phyloP scores from a whole-genome alignment of 352 stramenopile species.

The Globisporangium spinosum region DNA sequence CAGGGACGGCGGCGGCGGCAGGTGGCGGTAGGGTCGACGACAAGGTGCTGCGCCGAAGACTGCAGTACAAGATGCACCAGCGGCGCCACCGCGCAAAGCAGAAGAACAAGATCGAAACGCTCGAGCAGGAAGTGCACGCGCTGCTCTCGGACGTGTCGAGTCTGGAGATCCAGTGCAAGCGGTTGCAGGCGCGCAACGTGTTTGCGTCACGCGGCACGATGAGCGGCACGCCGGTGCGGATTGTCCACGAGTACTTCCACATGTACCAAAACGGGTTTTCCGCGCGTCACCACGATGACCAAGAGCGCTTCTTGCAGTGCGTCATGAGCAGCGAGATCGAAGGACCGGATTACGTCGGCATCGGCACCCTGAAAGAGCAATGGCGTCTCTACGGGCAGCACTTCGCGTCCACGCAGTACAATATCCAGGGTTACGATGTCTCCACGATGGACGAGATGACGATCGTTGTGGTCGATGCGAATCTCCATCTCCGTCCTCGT shows the following conservation, averaged over 20 bases:
- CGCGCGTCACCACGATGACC: slow-evolving; percentile 14
- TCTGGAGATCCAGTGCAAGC: slow-evolving; percentile 30
- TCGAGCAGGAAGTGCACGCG: slow-evolving; percentile 39
- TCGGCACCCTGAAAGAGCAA: slow-evolving; percentile 46
- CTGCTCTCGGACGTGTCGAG: slow-evolving; percentile 36
- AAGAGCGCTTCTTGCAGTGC: slow-evolving; percentile 52
- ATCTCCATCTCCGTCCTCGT: slow-evolving; percentile 35
- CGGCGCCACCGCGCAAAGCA: slow-evolving; percentile 62
- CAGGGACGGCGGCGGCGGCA: neutral
- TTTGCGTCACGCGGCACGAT: slow-evolving; percentile 29
- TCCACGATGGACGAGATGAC: slow-evolving; percentile 33
- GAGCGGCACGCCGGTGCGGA: slow-evolving; percentile 27
- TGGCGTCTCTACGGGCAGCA: slow-evolving; percentile 49
- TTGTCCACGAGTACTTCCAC: slow-evolving; percentile 51
- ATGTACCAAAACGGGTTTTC: slow-evolving; percentile 50
- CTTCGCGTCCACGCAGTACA: slow-evolving; percentile 37
- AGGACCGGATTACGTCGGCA: slow-evolving; percentile 49
- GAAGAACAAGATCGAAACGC: slow-evolving; percentile 40
- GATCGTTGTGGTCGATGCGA: slow-evolving; percentile 39
- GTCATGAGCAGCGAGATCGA: slow-evolving; percentile 40
- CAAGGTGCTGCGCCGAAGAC: slow-evolving; percentile 38
- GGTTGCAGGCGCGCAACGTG: slow-evolving; percentile 30
- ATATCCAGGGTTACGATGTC: slow-evolving; percentile 30
- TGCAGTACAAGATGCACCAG: slow-evolving; percentile 73
- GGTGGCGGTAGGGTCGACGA: slow-evolving; percentile 17